phyloP scores from a whole-genome alignment of 257 asterid genomes.

The Capsicum pubescens region DNA sequence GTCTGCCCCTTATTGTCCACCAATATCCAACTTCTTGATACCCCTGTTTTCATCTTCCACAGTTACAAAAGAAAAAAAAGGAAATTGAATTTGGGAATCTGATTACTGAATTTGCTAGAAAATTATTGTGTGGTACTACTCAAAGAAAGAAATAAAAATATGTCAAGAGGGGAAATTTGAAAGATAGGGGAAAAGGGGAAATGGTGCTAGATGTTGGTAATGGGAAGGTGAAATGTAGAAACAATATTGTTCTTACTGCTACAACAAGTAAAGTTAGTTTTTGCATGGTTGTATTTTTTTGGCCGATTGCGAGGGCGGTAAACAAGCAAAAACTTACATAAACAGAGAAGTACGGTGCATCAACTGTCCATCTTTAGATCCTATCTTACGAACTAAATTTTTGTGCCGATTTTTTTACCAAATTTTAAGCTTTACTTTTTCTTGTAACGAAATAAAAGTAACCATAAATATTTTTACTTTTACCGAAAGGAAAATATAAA shows the following conservation, averaged over 20 bases:
- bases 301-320: not conserved
- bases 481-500: too few relatives aligned
- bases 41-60: slow-evolving; percentile 62
- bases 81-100: too few relatives aligned
- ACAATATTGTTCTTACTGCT: not conserved
- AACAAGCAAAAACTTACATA: slow-evolving; percentile 10
- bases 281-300: slow-evolving; percentile 16
- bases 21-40: slow-evolving; percentile 73
- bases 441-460: too few relatives aligned
- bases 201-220: not conserved
- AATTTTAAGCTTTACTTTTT: too few relatives aligned
- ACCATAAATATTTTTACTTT: too few relatives aligned
- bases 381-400: too few relatives aligned
- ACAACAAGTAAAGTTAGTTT: not conserved
- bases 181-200: not conserved
- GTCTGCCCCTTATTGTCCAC: slow-evolving; percentile 68
- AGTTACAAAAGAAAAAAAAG: not conserved
- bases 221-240: not conserved
- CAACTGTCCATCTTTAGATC: not conserved
- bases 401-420: too few relatives aligned
- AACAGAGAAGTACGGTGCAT: not conserved
- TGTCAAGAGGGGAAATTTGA: not conserved
- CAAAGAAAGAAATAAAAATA: not conserved
- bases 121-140: not conserved
- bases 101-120: not conserved